A percentile compares a stretch with the other conserved stretches of the same genome.
phyloP scores from a whole-genome alignment of 257 asterid genomes.

The Scutellaria baicalensis region DNA sequence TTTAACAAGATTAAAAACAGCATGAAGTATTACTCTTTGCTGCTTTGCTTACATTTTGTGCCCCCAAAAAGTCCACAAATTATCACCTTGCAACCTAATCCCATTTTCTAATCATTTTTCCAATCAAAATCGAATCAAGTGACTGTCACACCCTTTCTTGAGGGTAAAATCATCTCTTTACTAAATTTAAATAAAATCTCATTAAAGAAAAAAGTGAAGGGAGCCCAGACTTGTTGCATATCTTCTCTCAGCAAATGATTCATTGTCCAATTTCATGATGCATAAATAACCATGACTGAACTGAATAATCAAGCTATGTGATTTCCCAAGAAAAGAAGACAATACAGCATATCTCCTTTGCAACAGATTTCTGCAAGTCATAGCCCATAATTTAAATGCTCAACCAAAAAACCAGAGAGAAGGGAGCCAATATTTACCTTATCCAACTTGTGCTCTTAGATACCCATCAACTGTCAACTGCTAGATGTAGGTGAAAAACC shows the following conservation, averaged over 20 bases:
- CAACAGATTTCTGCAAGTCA: background rate
- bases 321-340: background rate
- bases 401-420: background rate
- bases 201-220: background rate
- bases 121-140: too few relatives aligned
- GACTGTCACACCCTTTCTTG: background rate
- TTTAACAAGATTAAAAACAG: background rate
- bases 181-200: background rate
- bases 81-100: too few relatives aligned
- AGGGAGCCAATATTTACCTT: background rate
- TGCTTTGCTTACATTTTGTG: too few relatives aligned
- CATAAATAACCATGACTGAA: background rate
- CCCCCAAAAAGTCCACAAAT: too few relatives aligned
- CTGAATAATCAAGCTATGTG: background rate
- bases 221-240: background rate
- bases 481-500: conserved; percentile 19
- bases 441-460: background rate
- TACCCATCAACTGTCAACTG: conserved; percentile 6
- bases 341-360: background rate
- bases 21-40: background rate
- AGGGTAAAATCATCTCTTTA: too few relatives aligned
- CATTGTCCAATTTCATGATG: background rate
- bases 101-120: too few relatives aligned
- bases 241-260: background rate
- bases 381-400: background rate